Percentiles rank a stretch among this genome's conserved stretches.
Conservation (phyloP, 768 basidiomycete genomes). For the Kondoa malvinella region DNA sequence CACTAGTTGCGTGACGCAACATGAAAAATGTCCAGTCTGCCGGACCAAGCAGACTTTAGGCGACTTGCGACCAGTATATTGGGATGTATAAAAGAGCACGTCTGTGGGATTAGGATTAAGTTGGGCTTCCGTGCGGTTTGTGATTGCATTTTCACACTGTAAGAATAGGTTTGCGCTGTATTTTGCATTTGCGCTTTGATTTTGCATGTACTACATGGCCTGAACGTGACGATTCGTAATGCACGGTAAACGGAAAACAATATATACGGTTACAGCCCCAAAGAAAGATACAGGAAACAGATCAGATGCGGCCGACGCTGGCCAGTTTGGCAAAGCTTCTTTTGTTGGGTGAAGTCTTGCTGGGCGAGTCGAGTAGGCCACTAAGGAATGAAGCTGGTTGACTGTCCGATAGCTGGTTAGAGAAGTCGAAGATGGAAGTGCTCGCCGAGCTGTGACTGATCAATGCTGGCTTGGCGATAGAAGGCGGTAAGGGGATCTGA, state of each 20-base stretch:
- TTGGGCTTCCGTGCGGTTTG: too few relatives aligned
- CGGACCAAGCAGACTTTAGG: background rate
- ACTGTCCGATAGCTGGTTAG: background rate
- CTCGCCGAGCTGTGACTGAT: background rate
- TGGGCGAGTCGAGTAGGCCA: background rate
- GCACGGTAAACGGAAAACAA: too few relatives aligned
- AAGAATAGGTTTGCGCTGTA: too few relatives aligned
- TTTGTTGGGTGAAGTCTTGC: background rate
- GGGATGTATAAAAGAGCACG: too few relatives aligned
- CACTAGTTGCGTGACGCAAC: background rate
- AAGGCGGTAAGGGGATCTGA: background rate
- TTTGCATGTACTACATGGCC: too few relatives aligned
- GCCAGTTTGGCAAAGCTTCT: background rate
- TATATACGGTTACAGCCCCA: too few relatives aligned
- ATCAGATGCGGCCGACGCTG: background rate
- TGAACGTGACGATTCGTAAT: too few relatives aligned
- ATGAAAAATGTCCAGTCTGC: background rate
- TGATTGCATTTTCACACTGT: too few relatives aligned
- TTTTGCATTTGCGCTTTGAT: too few relatives aligned
- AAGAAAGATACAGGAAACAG: background rate
- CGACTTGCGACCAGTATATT: background rate
- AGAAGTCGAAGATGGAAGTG: background rate
- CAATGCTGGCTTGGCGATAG: background rate
- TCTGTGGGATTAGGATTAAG: too few relatives aligned
- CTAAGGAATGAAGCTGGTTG: background rate